Evolutionary conservation across 1,139 yeast genomes (phyloP).

Genomic region (Hemisphaericaspora xylanilytica): DNA sequence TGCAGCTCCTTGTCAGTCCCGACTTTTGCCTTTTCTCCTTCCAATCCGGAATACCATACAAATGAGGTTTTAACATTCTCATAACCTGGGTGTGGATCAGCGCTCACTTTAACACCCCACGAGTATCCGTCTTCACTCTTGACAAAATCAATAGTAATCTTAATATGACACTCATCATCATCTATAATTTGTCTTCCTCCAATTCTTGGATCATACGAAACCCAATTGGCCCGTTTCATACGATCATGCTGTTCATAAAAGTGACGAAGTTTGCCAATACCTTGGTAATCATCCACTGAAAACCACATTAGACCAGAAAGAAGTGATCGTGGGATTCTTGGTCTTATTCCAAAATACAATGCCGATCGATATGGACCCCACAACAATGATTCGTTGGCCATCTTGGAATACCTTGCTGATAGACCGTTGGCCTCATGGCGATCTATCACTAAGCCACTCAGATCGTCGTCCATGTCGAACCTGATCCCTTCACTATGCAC

Average conservation of each 20-base stretch:
- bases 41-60: slow-evolving; percentile 76
- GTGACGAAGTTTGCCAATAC: slow-evolving; percentile 68
- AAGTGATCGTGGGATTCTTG: slow-evolving; percentile 74
- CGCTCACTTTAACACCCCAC: slow-evolving; percentile 74
- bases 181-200: slow-evolving; percentile 82
- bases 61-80: slow-evolving; percentile 57
- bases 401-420: slow-evolving; percentile 19
- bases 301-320: slow-evolving; percentile 90
- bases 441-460: slow-evolving; percentile 1
- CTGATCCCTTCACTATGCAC: slow-evolving; percentile 8
- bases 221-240: slow-evolving; percentile 81
- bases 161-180: slow-evolving; percentile 64
- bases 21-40: slow-evolving; percentile 45
- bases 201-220: slow-evolving; percentile 74
- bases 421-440: slow-evolving; percentile 3
- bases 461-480: slow-evolving; percentile 5
- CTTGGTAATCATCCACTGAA: slow-evolving; percentile 58
- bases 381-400: slow-evolving; percentile 36
- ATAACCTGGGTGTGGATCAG: slow-evolving; percentile 54
- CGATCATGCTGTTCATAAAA: slow-evolving; percentile 74
- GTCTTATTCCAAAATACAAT: slow-evolving; percentile 80
- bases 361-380: slow-evolving; percentile 97
- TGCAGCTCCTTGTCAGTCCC: slow-evolving; percentile 18
- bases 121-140: slow-evolving; percentile 69
- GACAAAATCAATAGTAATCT: slow-evolving; percentile 69